A percentile compares a stretch with the other conserved stretches of the same genome.
phyloP scores from a whole-genome alignment of 306 rosid genomes.

The Vigna reflexopilosa region DNA sequence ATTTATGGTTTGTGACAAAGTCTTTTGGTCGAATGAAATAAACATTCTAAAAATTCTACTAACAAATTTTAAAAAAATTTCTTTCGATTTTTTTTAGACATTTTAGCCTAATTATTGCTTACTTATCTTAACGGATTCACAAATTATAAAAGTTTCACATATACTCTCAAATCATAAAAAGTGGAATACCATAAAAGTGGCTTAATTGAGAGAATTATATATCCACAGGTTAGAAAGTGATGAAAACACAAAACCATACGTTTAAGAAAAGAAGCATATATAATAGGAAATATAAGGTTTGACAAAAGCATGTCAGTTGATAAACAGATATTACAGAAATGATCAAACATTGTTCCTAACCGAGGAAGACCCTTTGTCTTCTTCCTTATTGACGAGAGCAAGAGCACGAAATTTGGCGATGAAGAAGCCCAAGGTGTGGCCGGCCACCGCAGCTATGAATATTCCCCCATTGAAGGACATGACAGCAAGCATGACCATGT shows the following conservation, averaged over 20 bases:
- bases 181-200: neutral
- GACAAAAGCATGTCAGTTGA: neutral
- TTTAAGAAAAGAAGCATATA: neutral
- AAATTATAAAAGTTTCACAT: neutral
- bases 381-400: constrained; percentile 29
- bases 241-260: neutral
- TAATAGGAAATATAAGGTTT: neutral
- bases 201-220: neutral
- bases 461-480: constrained; percentile 81
- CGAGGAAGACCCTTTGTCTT: neutral
- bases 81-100: no score
- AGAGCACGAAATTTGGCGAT: constrained; percentile 52
- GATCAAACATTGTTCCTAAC: constrained; percentile 40
- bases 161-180: neutral
- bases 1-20: no score
- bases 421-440: constrained; percentile 74
- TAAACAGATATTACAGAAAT: neutral
- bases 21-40: no score
- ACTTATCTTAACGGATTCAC: neutral
- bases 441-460: constrained; percentile 68
- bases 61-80: no score
- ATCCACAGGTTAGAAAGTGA: neutral
- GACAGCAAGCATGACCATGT: constrained; percentile 75
- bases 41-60: no score
- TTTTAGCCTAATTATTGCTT: no score